Base-by-base conservation (phyloP, 2,329 filamentous ascomycete genomes). In the Tolypocladium cylindrosporum region DNA sequence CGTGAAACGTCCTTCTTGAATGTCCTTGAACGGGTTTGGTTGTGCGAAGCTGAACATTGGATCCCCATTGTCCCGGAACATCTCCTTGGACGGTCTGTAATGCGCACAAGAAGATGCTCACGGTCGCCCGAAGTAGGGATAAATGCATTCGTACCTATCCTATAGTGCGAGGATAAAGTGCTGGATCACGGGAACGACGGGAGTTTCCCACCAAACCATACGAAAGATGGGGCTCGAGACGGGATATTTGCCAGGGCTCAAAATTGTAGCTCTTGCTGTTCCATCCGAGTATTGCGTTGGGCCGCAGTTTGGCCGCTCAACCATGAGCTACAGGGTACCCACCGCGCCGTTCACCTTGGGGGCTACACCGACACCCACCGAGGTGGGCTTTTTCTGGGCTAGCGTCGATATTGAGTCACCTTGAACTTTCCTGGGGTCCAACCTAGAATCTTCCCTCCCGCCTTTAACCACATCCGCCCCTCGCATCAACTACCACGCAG, bases 341-440 rank as follows among this genome's bases (percentile, higher is more conserved):
- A 36, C 55, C n/a, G 19, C 34, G 31, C 41, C 21, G 13, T 45
- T 27, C 43, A 39, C 41, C 31, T 50, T 24, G 36, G 9, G 21
- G 21, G 34, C 51, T 5, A 57, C 58, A 60, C 57, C 65, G 60
- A 59, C 51, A 57, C 59, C 62, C 64, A 69, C 64, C 67, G 56
- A 55, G 63, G 64, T 68, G 66, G 65, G 61, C 65, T 65, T 52
- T 52, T 51, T 52, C 21, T 19, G 11, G 65, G 62, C 66, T 65
- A 62, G 55, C 61, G 36, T 52, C 43, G 58, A 43, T 56, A 66
- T 67, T 69, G 68, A 69, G 66, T 71, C 69, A 71, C 62, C 60
- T 37, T 51, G 48, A 21, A 52, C 31, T 37, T 52, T 21, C 10
- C 19, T 52, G 19, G 48, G 19, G 48, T 51, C 48, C 48, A 36